Base-by-base conservation (phyloP, 148 eudicot species). In the Vaccinium corymbosum region DNA sequence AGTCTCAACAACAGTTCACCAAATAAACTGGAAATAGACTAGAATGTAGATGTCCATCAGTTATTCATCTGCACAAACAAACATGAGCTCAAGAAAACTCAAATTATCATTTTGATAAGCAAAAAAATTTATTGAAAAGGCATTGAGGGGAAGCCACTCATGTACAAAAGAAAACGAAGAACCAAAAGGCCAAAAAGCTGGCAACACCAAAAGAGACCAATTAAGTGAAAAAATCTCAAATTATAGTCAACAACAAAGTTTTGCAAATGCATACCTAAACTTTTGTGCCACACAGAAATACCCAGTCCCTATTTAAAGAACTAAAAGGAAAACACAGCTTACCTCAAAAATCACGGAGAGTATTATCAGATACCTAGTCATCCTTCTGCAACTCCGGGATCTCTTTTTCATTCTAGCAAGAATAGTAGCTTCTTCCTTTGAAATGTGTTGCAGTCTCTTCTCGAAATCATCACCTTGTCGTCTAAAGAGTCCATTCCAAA, bases 301-400 rank as follows among this genome's bases (percentile, higher is more conserved):
- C 10, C 22, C 9, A 35, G 19, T 59, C 22, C 52, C 72, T 22
- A n/a, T 27, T 52, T 80, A 70, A 48, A 80, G 22, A 35, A 80
- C 78, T 35, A 42, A 29, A 72, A 61, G 49, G 76, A 42, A 32
- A 76, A 46, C 35, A 35, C 62, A 48, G 13, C 19, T 86, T 88
- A 95, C 98, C 98, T 95, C 98, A 77, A 91, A 83, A 86, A 91
- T 76, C 57, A 92, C 85, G 76, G 94, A 90, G 80, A 92, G 87
- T 42, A 93, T 70, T 62, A 95, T 92, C 80, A 95, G 86, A 86
- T 91, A 86, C 78, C 91, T 90, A 50, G 83, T 86, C 85, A 88
- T 87, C 80, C 88, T 88, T 70, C 95, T 91, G 90, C 89, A 92
- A 78, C 88, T 90, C 81, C 83, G 87, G 73, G 97, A 88, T 87